Evolutionary conservation across 2,329 filamentous ascomycete genomes (phyloP), one percentile per base, ranked within the genome.

Genomic region (Cladophialophora chaetospira): DNA sequence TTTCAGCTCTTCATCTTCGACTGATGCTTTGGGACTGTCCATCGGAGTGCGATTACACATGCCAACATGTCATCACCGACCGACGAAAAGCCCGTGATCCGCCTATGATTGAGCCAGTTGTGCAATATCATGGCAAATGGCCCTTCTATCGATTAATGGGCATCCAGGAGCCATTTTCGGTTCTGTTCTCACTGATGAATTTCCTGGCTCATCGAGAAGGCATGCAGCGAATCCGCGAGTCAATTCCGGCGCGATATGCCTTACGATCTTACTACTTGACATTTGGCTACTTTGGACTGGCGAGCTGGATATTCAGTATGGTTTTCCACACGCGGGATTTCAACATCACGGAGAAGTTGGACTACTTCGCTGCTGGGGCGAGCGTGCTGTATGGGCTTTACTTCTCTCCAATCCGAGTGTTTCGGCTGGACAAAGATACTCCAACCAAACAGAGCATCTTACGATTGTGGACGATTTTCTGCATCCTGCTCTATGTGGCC

Each of bases 91-190:
- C 82, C 23, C 78, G 82, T 61, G 82, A 84, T 58, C 82, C 83
- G 29, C 83, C 83, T 0, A 85, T 86, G 77, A 76, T 83, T 61
- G 73, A 84, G 26, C 82, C 86, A 9, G 74, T 97, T 47, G 87
- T 93, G 55, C 94, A 99, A 76, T 99, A 92, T 79, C 91, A 99
- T 77, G 94, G 94, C 28, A 99, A 99, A 82, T 99, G 94, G 94
- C 94, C 94, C 35, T 99, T 99, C 76, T 80, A 87, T 72, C 89
- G 94, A 64, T 82, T 97, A 69, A 75, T 95, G 52, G 94, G 94
- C 72, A 88, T 96, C 78, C 94, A 99, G 76, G 94, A 99, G 77
- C 91, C 93, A 57, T 91, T 92, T 72, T 91, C 87, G 48, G 93
- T 97, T 65, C 79, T 97, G 69, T 99, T 97, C 80, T 96, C 89